phyloP scores from a whole-genome alignment of 345 rosid species.

The Eucalyptus leucophloia region DNA sequence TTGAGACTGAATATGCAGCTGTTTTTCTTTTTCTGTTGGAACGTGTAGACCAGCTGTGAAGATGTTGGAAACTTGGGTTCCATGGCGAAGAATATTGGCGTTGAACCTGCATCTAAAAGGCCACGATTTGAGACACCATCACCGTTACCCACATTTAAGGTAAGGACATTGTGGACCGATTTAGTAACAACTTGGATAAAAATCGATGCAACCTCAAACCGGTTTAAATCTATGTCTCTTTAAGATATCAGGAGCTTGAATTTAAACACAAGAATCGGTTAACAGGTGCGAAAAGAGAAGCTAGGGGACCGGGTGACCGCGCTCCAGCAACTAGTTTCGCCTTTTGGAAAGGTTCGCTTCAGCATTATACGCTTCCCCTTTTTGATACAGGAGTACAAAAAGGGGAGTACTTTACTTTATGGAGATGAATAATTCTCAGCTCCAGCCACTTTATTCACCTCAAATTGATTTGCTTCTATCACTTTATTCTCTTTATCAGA shows the following conservation, averaged over 20 bases:
- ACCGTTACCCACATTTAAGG: slow-evolving; percentile 77
- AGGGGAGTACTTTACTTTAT: neutral
- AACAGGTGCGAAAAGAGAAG: slow-evolving; percentile 87
- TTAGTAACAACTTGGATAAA: too few species aligned
- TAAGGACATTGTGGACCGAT: neutral
- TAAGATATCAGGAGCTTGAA: neutral
- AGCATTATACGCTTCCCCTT: neutral
- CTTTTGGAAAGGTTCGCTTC: slow-evolving; percentile 76
- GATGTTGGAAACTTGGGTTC: slow-evolving; percentile 23
- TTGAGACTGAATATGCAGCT: neutral
- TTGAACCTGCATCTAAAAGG: slow-evolving; percentile 36
- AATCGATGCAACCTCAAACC: neutral
- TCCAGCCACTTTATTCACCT: neutral
- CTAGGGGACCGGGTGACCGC: slow-evolving; percentile 96
- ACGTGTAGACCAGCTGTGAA: slow-evolving; percentile 11
- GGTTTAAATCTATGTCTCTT: neutral
- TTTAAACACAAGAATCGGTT: neutral
- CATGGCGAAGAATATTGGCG: slow-evolving; percentile 24
- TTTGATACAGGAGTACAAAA: neutral
- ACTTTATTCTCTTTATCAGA: slow-evolving; percentile 24
- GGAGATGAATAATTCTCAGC: neutral
- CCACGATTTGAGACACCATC: slow-evolving; percentile 62
- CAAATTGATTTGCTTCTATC: neutral
- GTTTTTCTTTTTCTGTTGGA: neutral
- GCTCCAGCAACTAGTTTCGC: slow-evolving; percentile 91